These are phyloP conservation scores for Cladosporium oxysporum DNA, from an alignment of 2,329 filamentous ascomycete species.

Conservation along the genomic window DNA sequence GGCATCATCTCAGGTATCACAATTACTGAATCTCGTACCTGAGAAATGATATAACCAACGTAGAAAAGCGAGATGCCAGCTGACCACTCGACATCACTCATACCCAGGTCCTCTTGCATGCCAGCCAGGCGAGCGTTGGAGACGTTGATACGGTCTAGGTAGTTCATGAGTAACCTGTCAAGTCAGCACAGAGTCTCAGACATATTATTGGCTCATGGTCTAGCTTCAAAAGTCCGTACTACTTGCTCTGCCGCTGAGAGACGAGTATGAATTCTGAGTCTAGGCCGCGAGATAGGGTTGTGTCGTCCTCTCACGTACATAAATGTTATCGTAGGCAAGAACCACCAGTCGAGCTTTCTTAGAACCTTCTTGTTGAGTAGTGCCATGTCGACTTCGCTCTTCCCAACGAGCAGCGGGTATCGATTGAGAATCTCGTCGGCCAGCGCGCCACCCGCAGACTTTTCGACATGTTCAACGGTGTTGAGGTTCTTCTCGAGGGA, in stretches of 20 bases:
- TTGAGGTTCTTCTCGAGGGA: constrained; percentile 20
- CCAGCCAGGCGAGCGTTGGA: constrained; percentile 45
- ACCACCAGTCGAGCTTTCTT: constrained; percentile 22
- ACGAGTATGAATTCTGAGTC: too few relatives aligned
- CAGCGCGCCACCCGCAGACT: neutral
- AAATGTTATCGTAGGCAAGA: constrained; percentile 1
- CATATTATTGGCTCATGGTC: neutral
- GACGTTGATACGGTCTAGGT: constrained; percentile 41
- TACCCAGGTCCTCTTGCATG: constrained; percentile 48
- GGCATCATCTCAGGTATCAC: neutral
- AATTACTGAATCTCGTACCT: constrained; percentile 31
- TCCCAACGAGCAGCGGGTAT: constrained; percentile 19
- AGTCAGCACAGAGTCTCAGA: constrained; percentile 8
- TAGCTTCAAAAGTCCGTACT: too few relatives aligned
- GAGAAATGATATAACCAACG: constrained; percentile 34
- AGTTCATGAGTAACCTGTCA: neutral
- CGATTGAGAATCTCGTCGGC: constrained; percentile 18
- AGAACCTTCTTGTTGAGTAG: constrained; percentile 21
- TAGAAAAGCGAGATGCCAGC: constrained; percentile 48
- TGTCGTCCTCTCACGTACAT: neutral
- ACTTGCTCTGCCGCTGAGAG: too few relatives aligned
- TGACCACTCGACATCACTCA: constrained; percentile 48
- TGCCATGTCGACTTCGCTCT: constrained; percentile 18
- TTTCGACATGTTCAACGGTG: constrained; percentile 19
- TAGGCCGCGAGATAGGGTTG: too few relatives aligned